These are phyloP conservation scores for Cordyceps pruinosa DNA, from an alignment of 2,329 filamentous ascomycete genomes.

Conservation along the genomic window DNA sequence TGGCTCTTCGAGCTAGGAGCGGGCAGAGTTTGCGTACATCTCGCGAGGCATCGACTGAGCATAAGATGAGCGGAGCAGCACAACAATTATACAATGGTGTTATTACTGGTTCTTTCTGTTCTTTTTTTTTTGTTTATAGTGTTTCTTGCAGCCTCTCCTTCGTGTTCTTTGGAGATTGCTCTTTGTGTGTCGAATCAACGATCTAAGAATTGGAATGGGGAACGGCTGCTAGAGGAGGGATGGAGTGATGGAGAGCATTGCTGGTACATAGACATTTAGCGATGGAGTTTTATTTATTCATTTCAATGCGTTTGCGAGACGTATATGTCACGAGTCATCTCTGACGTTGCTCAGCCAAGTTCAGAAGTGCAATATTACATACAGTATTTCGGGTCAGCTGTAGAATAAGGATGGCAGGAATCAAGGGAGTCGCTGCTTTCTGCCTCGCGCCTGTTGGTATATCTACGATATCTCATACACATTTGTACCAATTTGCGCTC, in stretches of 20 bases:
- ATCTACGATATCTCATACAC: neutral
- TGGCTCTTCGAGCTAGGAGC: no score
- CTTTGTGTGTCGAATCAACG: neutral
- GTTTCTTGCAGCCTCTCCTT: no score
- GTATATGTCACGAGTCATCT: neutral
- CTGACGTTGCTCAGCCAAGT: neutral
- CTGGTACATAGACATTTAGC: conserved; percentile 7
- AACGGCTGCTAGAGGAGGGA: neutral
- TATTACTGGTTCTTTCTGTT: no score
- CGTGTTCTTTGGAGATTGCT: neutral
- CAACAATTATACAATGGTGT: no score
- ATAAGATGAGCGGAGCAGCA: no score
- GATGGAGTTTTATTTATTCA: conserved; percentile 10
- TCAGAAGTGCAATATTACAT: neutral
- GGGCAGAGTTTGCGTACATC: no score
- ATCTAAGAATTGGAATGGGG: neutral
- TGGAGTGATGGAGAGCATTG: neutral
- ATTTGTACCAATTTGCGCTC: neutral
- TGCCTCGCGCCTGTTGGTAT: neutral
- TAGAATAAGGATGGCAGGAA: neutral
- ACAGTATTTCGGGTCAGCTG: neutral
- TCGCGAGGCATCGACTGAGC: no score
- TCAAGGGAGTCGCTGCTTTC: neutral
- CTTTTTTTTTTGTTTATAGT: no score
- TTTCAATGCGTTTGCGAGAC: neutral